Conservation (phyloP, 2,329 filamentous ascomycete species). For the Colletotrichum horii region DNA sequence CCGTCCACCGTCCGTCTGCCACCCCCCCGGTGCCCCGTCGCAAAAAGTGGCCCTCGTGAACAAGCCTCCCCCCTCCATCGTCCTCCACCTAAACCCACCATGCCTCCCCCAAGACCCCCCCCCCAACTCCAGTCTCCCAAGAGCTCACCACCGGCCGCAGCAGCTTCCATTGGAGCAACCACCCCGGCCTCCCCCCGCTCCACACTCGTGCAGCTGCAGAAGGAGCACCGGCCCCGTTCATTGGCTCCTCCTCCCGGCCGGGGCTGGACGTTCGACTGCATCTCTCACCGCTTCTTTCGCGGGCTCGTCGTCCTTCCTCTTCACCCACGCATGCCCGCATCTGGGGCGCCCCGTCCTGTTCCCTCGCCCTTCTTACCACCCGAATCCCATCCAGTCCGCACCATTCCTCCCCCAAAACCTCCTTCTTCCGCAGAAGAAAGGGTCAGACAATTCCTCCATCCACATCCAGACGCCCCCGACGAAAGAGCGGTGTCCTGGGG, state of each 20-base stretch:
- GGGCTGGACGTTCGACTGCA: conserved; percentile 31
- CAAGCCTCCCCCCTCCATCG: conserved; percentile 2
- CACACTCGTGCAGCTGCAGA: conserved; percentile 26
- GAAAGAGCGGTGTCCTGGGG: conserved; percentile 51
- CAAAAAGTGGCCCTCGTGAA: conserved; percentile 19
- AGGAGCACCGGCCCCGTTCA: conserved; percentile 22
- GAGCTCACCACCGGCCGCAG: conserved; percentile 15
- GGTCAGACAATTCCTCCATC: not conserved
- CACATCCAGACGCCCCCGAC: conserved; percentile 18
- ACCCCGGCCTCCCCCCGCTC: conserved; percentile 11
- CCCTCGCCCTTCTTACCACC: conserved; percentile 20
- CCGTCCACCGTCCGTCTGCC: not conserved
- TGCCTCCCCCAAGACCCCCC: not conserved
- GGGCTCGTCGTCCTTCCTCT: conserved; percentile 24
- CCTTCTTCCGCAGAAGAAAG: not conserved
- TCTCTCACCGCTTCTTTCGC: conserved; percentile 35
- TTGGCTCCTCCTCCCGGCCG: conserved; percentile 28
- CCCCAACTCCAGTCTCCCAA: not conserved
- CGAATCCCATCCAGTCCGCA: conserved; percentile 9
- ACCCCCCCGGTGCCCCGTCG: not conserved
- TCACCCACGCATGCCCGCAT: conserved; percentile 24
- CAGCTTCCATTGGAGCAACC: conserved; percentile 8
- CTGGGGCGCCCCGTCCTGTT: conserved; percentile 12
- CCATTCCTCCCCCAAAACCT: conserved; percentile 11
- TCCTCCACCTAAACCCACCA: not conserved